These are phyloP conservation scores for Syzygium syzygioides DNA, from an alignment of 441 rosid genomes.

Conservation along the genomic window DNA sequence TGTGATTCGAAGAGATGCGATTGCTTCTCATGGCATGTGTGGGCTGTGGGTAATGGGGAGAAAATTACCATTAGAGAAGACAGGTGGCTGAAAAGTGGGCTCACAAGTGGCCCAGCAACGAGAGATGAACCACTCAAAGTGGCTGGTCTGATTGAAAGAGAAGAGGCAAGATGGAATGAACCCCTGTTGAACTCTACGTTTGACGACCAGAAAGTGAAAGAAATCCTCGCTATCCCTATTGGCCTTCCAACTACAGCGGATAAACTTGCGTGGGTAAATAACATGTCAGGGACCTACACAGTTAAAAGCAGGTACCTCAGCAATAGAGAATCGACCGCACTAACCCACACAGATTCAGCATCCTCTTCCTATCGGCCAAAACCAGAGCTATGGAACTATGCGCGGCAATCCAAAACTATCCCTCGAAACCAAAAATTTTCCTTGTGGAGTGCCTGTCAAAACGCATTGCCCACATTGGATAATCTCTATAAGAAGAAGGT, in stretches of 20 bases:
- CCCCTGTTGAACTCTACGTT: background rate
- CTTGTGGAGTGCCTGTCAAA: too few species aligned
- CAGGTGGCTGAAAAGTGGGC: background rate
- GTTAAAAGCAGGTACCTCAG: background rate
- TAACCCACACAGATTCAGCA: background rate
- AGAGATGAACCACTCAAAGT: background rate
- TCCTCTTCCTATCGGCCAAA: too few species aligned
- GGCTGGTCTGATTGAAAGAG: background rate
- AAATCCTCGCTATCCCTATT: background rate
- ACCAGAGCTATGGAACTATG: too few species aligned
- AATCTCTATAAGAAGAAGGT: too few species aligned
- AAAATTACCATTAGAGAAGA: background rate
- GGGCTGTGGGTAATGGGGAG: background rate
- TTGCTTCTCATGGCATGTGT: fast-evolving
- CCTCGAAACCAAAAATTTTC: too few species aligned
- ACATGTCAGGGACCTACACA: background rate
- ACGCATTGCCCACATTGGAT: too few species aligned
- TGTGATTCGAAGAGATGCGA: background rate
- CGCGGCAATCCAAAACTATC: too few species aligned
- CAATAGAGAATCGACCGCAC: background rate
- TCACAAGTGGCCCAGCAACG: background rate
- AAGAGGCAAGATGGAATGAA: background rate
- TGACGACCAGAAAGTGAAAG: background rate
- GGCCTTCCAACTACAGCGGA: background rate
- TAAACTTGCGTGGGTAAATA: background rate